Conservation (phyloP, 441 rosid species). For the Aquilaria agallochum region DNA sequence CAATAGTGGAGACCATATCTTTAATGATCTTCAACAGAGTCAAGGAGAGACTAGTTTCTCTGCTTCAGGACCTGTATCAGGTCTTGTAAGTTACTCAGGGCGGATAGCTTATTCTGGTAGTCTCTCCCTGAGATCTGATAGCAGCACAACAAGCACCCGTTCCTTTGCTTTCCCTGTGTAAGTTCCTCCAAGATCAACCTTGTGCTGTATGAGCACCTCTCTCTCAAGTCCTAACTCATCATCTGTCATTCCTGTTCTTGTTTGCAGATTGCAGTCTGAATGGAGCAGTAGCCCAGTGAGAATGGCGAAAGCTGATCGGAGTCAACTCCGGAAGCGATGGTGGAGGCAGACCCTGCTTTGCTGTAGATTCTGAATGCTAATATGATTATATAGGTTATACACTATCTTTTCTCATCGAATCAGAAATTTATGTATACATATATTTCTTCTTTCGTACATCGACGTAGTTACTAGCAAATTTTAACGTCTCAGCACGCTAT, state of each 20-base stretch:
- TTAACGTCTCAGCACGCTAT: too few species aligned
- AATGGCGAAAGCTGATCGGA: conserved; percentile 77
- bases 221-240: conserved; percentile 1
- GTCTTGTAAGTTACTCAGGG: conserved; percentile 64
- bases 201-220: background rate
- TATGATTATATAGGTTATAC: conserved; percentile 24
- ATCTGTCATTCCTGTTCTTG: background rate
- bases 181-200: conserved; percentile 3
- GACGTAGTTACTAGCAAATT: too few species aligned
- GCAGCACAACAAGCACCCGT: conserved; percentile 87
- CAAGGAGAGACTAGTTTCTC: conserved; percentile 81
- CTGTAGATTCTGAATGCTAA: conserved; percentile 69
- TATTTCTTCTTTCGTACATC: too few species aligned
- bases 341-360: conserved; percentile 75
- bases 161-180: conserved; percentile 92
- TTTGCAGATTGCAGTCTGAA: conserved; percentile 74
- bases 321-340: conserved; percentile 39
- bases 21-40: conserved; percentile 24
- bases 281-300: conserved; percentile 92
- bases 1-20: conserved; percentile 14
- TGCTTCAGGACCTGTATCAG: conserved; percentile 46
- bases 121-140: conserved; percentile 73
- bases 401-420: conserved; percentile 13
- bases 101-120: conserved; percentile 68
- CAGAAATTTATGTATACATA: too few species aligned